Evolutionary conservation across 2,329 filamentous ascomycete species (phyloP), one percentile per base, ranked within the genome.

Genomic region (Biscogniauxia marginata): DNA sequence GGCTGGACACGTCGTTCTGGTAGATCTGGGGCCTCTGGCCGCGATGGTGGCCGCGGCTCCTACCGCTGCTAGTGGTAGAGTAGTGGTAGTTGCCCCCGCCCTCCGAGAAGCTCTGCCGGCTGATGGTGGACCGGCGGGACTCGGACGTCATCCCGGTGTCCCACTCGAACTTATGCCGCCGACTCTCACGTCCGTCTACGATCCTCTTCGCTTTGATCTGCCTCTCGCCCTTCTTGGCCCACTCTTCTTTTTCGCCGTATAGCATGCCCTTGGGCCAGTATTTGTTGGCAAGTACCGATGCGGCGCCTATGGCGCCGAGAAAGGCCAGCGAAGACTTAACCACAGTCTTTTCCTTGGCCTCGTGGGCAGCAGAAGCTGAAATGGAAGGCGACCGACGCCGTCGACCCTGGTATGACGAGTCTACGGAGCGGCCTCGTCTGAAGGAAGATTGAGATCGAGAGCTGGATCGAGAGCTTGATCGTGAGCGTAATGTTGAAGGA

Each of bases 231-330:
- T 65, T 62, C 48, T 65, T 54, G 0, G 56, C 57, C 70, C 73
- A 75, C 20, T 70, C 68, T 55, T 75, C 73, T 56, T 72, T 73
- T 20, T 74, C 72, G 54, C 73, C 72, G 54, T 75, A 73, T 0
- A 67, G 60, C 22, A 71, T 62, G 9, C 73, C 74, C 55, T 72
- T 73, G 50, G 74, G 74, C 73, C 72, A 74, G 58, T 69, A 70
- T 59, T 71, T 73, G 61, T 75, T 69, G 1, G 71, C 71, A 4
- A 69, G 68, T 20, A 72, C 63, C 0, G 72, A 70, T 7, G 72
- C 73, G 25, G 71, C 74, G 1, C 70, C 73, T 43, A 76, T 65
- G 19, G 70, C 67, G 20, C 74, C 74, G 8, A 77, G 69, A 52
- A 76, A 74, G 19, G 73, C 45, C 16, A 75, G 62, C 7, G 73